Conservation (phyloP, 169 alveolate species). For the Cryptosporidium bovis region DNA sequence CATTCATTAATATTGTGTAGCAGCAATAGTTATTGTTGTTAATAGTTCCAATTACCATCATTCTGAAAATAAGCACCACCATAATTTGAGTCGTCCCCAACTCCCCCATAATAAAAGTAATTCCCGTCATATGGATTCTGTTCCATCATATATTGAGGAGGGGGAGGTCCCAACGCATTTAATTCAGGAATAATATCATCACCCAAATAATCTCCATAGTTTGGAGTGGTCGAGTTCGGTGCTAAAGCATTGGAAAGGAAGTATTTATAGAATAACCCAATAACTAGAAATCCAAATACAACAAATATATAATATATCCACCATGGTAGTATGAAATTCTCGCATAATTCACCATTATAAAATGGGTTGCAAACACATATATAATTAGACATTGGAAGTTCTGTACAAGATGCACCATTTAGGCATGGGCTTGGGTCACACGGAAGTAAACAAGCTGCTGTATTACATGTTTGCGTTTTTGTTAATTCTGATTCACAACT, state of each 20-base stretch:
- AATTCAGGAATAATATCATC: not conserved
- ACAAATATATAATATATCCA: conserved; percentile 48
- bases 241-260: conserved; percentile 28
- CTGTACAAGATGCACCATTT: conserved; percentile 47
- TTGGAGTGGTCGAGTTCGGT: conserved; percentile 26
- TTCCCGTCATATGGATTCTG: not conserved
- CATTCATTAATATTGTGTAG: too few species aligned
- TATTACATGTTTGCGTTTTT: conserved; percentile 33
- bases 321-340: conserved; percentile 49
- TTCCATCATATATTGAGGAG: conserved; percentile 4
- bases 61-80: conserved; percentile 10
- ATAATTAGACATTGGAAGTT: conserved; percentile 40
- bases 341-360: conserved; percentile 62
- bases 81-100: conserved; percentile 6
- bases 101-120: not conserved
- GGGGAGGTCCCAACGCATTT: conserved; percentile 17
- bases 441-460: conserved; percentile 12
- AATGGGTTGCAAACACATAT: conserved; percentile 45
- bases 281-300: conserved; percentile 8
- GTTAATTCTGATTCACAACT: conserved; percentile 12
- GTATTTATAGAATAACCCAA: conserved; percentile 39
- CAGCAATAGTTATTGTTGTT: not conserved
- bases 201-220: conserved; percentile 6
- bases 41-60: conserved; percentile 52
- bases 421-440: conserved; percentile 69